These are phyloP conservation scores for Infundibulicybe gibba DNA, from an alignment of 768 basidiomycete species.

Conservation along the genomic window DNA sequence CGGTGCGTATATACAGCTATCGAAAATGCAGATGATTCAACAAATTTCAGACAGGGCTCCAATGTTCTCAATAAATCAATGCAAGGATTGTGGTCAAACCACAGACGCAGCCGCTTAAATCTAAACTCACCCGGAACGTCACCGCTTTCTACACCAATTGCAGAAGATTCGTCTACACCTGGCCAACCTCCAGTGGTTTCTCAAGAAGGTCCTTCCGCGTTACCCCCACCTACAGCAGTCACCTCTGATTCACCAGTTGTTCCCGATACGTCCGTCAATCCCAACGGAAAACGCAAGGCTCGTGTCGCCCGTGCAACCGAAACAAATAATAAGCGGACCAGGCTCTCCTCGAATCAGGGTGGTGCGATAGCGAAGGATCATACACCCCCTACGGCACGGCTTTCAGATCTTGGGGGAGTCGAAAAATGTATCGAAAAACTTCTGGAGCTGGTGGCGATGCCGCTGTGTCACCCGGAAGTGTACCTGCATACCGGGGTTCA, in stretches of 20 bases:
- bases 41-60: conserved; percentile 41
- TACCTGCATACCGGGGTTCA: conserved; percentile 92
- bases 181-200: conserved; percentile 17
- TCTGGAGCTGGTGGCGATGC: conserved; percentile 95
- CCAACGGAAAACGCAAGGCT: conserved; percentile 57
- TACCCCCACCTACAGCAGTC: conserved; percentile 7
- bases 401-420: conserved; percentile 88
- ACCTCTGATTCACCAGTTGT: conserved; percentile 10
- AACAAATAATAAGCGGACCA: conserved; percentile 56
- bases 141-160: conserved; percentile 15
- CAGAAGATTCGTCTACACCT: conserved; percentile 16
- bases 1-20: too few species aligned
- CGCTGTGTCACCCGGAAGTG: conserved; percentile 91
- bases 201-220: conserved; percentile 13
- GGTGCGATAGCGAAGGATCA: conserved; percentile 55
- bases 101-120: conserved; percentile 64
- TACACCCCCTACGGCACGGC: conserved; percentile 66
- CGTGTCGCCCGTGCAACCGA: conserved; percentile 50
- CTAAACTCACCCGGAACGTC: conserved; percentile 45
- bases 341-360: conserved; percentile 24
- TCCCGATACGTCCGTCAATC: conserved; percentile 10
- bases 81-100: conserved; percentile 75
- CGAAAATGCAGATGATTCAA: too few species aligned
- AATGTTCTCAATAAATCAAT: conserved; percentile 76
- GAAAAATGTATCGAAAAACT: conserved; percentile 86